Percentiles rank a stretch among this genome's conserved stretches.
These are phyloP conservation scores for Umbelopsis isabellina DNA, from an alignment of 192 early-diverging fungal genomes.

Conservation along the genomic window DNA sequence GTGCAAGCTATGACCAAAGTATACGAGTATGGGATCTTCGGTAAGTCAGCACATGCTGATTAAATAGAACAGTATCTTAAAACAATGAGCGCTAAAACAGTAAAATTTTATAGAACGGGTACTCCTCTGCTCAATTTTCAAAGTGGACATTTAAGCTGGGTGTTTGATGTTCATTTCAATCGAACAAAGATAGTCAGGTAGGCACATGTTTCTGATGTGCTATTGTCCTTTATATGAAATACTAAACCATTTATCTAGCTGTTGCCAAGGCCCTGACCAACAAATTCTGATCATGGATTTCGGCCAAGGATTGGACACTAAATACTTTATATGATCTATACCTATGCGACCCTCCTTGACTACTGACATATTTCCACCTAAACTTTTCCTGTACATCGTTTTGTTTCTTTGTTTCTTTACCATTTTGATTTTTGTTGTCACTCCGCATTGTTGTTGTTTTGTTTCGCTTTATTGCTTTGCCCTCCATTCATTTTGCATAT, in stretches of 20 bases:
- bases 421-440: too few relatives aligned
- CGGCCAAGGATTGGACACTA: slow-evolving; percentile 36
- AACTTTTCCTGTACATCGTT: slow-evolving; percentile 14
- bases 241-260: slow-evolving; percentile 11
- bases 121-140: slow-evolving; percentile 72
- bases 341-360: neutral
- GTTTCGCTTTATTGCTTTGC: neutral
- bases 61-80: neutral
- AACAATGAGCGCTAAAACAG: neutral
- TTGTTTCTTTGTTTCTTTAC: neutral
- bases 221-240: neutral
- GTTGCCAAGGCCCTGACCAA: slow-evolving; percentile 36
- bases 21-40: slow-evolving; percentile 94
- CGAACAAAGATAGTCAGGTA: slow-evolving; percentile 77
- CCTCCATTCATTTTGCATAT: neutral
- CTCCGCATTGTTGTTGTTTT: slow-evolving; percentile 2
- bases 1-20: slow-evolving; percentile 91
- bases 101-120: slow-evolving; percentile 48
- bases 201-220: neutral
- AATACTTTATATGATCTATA: slow-evolving; percentile 12
- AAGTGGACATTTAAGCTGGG: slow-evolving; percentile 85
- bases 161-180: slow-evolving; percentile 93
- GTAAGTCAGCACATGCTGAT: neutral
- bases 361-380: neutral
- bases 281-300: slow-evolving; percentile 46